A percentile compares a stretch with the other conserved stretches of the same genome.
These are phyloP conservation scores for Cercospora sesami DNA, from an alignment of 2,329 filamentous ascomycete genomes.

Conservation along the genomic window DNA sequence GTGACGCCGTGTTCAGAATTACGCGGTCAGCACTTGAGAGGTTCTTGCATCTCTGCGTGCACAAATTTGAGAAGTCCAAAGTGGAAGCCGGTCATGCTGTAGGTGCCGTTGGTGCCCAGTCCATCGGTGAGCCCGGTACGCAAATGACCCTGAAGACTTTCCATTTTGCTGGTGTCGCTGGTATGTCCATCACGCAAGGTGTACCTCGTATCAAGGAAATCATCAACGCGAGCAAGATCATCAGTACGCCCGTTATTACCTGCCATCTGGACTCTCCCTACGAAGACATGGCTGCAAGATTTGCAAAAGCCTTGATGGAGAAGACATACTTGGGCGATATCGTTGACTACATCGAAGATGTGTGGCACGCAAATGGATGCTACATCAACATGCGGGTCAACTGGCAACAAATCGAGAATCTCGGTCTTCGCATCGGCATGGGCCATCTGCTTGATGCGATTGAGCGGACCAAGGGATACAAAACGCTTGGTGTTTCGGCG, in stretches of 20 bases:
- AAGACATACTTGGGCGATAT: slow-evolving; percentile 88
- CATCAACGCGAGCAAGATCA: slow-evolving; percentile 93
- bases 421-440: slow-evolving; percentile 77
- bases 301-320: slow-evolving; percentile 91
- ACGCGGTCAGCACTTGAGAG: slow-evolving; percentile 66
- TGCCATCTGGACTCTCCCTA: slow-evolving; percentile 78
- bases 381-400: slow-evolving; percentile 83
- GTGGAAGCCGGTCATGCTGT: slow-evolving; percentile 95
- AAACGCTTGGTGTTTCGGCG: slow-evolving; percentile 48
- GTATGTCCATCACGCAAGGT: slow-evolving; percentile 99
- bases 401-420: slow-evolving; percentile 70
- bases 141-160: slow-evolving; percentile 99
- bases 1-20: slow-evolving; percentile 74
- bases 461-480: slow-evolving; percentile 77
- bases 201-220: slow-evolving; percentile 99
- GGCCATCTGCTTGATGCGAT: slow-evolving; percentile 76
- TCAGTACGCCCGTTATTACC: slow-evolving; percentile 90
- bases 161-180: slow-evolving; percentile 99
- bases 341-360: slow-evolving; percentile 79
- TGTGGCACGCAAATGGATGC: slow-evolving; percentile 75
- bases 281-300: slow-evolving; percentile 75
- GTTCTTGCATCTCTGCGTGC: slow-evolving; percentile 80
- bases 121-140: slow-evolving; percentile 95
- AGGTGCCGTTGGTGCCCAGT: slow-evolving; percentile 93
- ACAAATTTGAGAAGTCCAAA: slow-evolving; percentile 87